Percentiles rank a stretch among this genome's conserved stretches.
Conservation (phyloP, 192 early-diverging fungal species). For the Phlyctochytrium arcticum region DNA sequence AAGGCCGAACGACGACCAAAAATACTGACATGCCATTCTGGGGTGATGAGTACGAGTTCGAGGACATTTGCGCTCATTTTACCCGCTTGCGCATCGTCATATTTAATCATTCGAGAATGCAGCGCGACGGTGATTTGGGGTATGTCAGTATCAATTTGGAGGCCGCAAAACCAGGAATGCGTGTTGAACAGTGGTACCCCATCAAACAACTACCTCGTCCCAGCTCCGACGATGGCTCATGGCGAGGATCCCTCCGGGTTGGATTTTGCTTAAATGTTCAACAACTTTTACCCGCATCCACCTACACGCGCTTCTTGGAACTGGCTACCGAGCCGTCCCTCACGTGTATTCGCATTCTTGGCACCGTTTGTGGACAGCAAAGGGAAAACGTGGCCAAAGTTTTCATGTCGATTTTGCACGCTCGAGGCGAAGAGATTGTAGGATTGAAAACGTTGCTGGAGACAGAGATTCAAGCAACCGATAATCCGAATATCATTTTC, state of each 20-base stretch:
- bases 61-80: constrained; percentile 33
- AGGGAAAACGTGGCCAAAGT: constrained; percentile 39
- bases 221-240: not conserved
- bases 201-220: constrained; percentile 22
- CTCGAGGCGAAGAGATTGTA: constrained; percentile 26
- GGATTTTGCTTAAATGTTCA: constrained; percentile 28
- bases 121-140: constrained; percentile 33
- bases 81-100: constrained; percentile 24
- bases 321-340: constrained; percentile 39
- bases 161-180: constrained; percentile 11
- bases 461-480: constrained; percentile 32
- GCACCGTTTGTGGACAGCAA: constrained; percentile 18
- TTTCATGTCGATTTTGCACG: constrained; percentile 27
- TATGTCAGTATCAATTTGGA: constrained; percentile 35
- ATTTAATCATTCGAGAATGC: constrained; percentile 30
- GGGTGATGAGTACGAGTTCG: constrained; percentile 41
- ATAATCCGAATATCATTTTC: constrained; percentile 55
- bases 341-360: constrained; percentile 32
- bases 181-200: constrained; percentile 37
- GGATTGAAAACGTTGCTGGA: constrained; percentile 25
- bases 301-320: constrained; percentile 31
- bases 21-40: constrained; percentile 39
- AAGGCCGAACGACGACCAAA: constrained; percentile 37
- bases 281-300: constrained; percentile 26
- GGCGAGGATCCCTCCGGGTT: constrained; percentile 33